Percentiles rank a stretch among this genome's conserved stretches.
Conservation (phyloP, 139 green algal genomes). For the Eudorina sp. region DNA sequence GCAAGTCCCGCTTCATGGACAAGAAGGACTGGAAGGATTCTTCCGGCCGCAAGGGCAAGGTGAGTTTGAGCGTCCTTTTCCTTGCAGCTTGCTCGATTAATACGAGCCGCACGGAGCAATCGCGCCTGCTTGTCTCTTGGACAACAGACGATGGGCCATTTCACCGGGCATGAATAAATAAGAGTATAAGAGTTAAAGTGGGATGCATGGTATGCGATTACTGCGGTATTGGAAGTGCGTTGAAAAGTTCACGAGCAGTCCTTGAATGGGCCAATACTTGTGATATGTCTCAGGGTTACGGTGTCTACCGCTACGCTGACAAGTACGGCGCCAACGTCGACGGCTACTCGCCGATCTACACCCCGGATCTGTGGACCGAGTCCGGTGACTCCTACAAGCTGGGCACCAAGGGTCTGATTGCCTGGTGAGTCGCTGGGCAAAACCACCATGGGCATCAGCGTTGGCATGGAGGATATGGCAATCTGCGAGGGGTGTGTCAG, state of each 20-base stretch:
- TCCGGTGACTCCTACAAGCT: slow-evolving; percentile 87
- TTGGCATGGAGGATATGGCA: no score
- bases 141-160: no score
- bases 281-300: slow-evolving; percentile 82
- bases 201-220: no score
- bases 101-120: no score
- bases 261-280: neutral
- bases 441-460: no score
- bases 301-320: slow-evolving; percentile 90
- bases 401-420: slow-evolving; percentile 92
- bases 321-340: slow-evolving; percentile 98
- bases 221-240: no score
- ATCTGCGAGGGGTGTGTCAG: no score
- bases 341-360: slow-evolving; percentile 97
- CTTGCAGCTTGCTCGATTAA: neutral
- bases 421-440: slow-evolving; percentile 85
- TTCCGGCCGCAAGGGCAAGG: slow-evolving; percentile 90
- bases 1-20: slow-evolving; percentile 78
- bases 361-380: slow-evolving; percentile 93
- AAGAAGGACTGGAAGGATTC: slow-evolving; percentile 91
- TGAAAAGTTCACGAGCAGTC: neutral
- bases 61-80: slow-evolving; percentile 38
- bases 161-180: no score
- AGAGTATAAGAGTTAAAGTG: no score
- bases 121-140: no score